A percentile compares a stretch with the other conserved stretches of the same genome.
These are phyloP conservation scores for Nothophytophthora sp. DNA, from an alignment of 352 stramenopile species.

Conservation along the genomic window DNA sequence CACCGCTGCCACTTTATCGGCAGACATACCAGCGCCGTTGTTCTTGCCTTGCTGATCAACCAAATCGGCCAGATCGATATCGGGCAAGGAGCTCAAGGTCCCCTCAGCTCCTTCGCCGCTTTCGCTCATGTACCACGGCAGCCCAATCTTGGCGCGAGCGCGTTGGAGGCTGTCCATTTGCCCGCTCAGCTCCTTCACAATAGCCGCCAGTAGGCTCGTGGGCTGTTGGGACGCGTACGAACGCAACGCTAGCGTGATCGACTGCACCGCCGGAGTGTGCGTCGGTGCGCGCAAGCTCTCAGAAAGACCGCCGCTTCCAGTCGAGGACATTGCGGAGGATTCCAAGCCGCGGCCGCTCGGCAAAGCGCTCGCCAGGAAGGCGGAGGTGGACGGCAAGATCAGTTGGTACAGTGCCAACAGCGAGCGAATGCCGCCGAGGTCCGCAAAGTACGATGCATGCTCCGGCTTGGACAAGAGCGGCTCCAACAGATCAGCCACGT, in stretches of 20 bases:
- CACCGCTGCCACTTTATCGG: conserved; percentile 43
- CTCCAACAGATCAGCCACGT: conserved; percentile 94
- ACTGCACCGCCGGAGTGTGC: conserved; percentile 90
- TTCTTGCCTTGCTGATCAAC: conserved; percentile 22
- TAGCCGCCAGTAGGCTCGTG: conserved; percentile 65
- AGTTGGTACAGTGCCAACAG: conserved; percentile 90
- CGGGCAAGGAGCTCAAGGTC: conserved; percentile 57
- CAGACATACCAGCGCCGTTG: conserved; percentile 7
- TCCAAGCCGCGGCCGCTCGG: conserved; percentile 5
- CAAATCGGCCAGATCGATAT: conserved; percentile 57
- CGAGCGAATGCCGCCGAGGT: conserved; percentile 87
- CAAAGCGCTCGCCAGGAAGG: conserved; percentile 71
- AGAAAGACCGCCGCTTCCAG: conserved; percentile 2
- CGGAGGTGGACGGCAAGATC: conserved; percentile 84
- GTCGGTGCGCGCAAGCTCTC: conserved; percentile 32
- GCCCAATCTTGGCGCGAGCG: conserved; percentile 40
- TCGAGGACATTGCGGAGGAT: too few relatives aligned
- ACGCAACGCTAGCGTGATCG: conserved; percentile 87
- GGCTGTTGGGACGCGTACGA: conserved; percentile 91
- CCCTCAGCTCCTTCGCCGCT: conserved; percentile 56
- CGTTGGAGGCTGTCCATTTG: conserved; percentile 52
- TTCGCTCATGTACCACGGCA: conserved; percentile 41
- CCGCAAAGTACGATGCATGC: conserved; percentile 90
- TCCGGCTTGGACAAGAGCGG: conserved; percentile 95
- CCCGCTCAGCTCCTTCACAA: conserved; percentile 63